phyloP scores from a whole-genome alignment of 1,284 basidiomycete species.

The Apiotrichum laibachii region DNA sequence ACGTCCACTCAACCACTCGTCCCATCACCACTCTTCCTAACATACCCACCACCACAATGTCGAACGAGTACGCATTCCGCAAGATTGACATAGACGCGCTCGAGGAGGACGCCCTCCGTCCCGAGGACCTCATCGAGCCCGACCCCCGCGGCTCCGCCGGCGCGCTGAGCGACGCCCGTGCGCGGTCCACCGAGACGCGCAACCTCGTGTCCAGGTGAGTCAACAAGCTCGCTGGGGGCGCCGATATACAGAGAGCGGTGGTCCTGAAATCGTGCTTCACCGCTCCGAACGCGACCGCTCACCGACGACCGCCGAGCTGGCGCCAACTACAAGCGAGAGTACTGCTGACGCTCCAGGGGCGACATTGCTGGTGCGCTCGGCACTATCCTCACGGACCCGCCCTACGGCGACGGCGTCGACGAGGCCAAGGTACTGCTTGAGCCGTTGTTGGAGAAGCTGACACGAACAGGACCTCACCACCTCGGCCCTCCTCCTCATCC shows the following conservation, averaged over 20 bases:
- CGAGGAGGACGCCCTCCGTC: conserved; percentile 85
- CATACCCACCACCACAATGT: conserved; percentile 56
- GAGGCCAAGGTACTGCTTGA: conserved; percentile 72
- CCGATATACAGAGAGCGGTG: not conserved
- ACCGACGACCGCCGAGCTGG: no score
- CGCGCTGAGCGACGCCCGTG: conserved; percentile 70
- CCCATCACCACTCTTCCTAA: not conserved
- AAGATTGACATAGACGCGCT: conserved; percentile 88
- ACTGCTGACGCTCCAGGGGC: conserved; percentile 54
- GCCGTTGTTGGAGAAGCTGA: no score
- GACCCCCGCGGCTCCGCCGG: conserved; percentile 77
- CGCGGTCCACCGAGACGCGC: conserved; percentile 70
- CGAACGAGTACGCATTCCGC: conserved; percentile 65
- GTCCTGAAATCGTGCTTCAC: no score
- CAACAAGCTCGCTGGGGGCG: not conserved
- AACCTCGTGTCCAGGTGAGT: conserved; percentile 68
- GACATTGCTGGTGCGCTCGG: conserved; percentile 71
- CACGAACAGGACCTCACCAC: conserved; percentile 66
- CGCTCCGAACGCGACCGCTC: not conserved
- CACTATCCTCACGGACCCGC: conserved; percentile 68
- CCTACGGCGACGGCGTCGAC: conserved; percentile 78
- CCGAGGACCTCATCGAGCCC: conserved; percentile 80
- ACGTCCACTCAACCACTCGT: not conserved
- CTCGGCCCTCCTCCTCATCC: conserved; percentile 80
- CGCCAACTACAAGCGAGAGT: no score